phyloP scores from a whole-genome alignment of 2,329 filamentous ascomycete genomes.

The Neopestalotiopsis sp. region DNA sequence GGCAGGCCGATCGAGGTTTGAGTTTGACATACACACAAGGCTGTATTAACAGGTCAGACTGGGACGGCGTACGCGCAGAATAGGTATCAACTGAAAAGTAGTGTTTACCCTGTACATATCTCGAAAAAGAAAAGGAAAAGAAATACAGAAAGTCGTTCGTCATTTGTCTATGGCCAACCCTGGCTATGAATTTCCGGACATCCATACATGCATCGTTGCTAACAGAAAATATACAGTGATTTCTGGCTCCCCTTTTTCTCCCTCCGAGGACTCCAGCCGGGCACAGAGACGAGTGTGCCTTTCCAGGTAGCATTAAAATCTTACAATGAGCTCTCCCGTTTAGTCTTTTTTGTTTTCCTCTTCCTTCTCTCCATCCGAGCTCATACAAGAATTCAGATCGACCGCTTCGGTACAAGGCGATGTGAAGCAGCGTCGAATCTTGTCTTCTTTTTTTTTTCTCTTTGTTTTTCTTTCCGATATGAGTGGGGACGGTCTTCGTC shows the following conservation, averaged over 20 bases:
- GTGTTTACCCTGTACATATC: background rate
- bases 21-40: conserved; percentile 18
- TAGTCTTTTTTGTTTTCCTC: background rate
- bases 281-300: background rate
- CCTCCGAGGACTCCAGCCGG: conserved; percentile 8
- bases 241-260: background rate
- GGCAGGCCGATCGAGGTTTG: conserved; percentile 66
- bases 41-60: background rate
- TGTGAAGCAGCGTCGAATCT: background rate
- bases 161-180: conserved; percentile 21
- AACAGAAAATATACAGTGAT: conserved; percentile 21
- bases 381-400: background rate
- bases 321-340: conserved; percentile 17
- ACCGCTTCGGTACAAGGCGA: background rate
- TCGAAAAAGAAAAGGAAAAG: background rate
- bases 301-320: conserved; percentile 20
- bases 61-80: background rate
- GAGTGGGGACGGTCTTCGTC: background rate
- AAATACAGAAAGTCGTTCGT: conserved; percentile 17
- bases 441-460: background rate
- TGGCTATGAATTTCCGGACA: conserved; percentile 15
- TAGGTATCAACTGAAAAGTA: background rate
- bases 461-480: background rate
- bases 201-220: conserved; percentile 16
- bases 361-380: background rate